A percentile compares a stretch with the other conserved stretches of the same genome.
Conservation (phyloP, 768 basidiomycete species). For the Crassisporium funariophilum region DNA sequence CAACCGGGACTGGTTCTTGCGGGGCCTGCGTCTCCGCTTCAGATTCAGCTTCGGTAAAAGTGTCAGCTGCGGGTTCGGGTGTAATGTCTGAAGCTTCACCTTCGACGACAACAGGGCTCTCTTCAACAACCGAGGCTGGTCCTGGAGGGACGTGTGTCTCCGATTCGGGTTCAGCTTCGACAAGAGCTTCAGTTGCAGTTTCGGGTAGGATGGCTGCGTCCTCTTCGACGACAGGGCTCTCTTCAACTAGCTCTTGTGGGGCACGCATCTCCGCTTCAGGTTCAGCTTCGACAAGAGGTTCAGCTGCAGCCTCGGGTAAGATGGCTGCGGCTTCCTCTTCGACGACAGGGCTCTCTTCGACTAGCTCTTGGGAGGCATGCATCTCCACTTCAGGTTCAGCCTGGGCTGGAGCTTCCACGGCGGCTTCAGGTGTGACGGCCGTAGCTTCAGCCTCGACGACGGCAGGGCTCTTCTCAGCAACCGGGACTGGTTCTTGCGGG, state of each 20-base stretch:
- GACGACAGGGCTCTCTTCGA: neutral
- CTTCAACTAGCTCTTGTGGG: neutral
- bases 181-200: neutral
- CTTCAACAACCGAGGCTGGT: neutral
- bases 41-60: neutral
- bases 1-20: neutral
- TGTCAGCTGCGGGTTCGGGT: neutral
- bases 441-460: neutral
- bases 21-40: too few relatives aligned
- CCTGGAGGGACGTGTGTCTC: neutral
- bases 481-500: neutral
- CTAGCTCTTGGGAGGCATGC: neutral
- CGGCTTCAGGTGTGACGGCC: neutral
- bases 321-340: neutral
- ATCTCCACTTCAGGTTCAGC: neutral
- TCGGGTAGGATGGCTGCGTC: neutral
- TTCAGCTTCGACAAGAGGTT: neutral
- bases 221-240: neutral
- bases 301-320: neutral
- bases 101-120: neutral
- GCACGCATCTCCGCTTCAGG: neutral
- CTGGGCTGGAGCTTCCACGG: neutral
- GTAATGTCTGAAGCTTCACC: neutral
- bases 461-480: neutral
- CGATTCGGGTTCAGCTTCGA: conserved; percentile 3